phyloP scores from a whole-genome alignment of 2,329 filamentous ascomycete species.

The Arthrobotrys entomopaga region DNA sequence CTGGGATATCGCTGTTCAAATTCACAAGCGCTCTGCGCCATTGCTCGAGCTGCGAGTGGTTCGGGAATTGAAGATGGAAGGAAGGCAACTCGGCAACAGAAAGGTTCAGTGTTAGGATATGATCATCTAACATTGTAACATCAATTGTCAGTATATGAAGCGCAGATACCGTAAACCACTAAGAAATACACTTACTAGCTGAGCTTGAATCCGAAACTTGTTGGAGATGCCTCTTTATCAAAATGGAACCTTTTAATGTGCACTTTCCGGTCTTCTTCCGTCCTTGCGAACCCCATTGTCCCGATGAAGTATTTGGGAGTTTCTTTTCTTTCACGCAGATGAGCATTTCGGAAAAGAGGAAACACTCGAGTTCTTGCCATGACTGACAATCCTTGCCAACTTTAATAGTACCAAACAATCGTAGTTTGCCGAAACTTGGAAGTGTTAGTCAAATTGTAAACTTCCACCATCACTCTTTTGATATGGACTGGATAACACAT shows the following conservation, averaged over 20 bases:
- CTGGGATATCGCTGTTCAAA: constrained; percentile 74
- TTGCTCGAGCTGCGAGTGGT: constrained; percentile 81
- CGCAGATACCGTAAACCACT: not conserved
- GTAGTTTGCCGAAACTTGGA: constrained; percentile 84
- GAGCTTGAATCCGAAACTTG: constrained; percentile 76
- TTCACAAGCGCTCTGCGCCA: constrained; percentile 91
- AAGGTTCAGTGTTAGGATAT: constrained; percentile 85
- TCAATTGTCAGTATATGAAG: constrained; percentile 45
- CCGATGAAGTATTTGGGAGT: constrained; percentile 65
- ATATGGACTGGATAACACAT: constrained; percentile 58
- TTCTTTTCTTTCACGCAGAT: constrained; percentile 99
- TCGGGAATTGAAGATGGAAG: constrained; percentile 91
- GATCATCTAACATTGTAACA: constrained; percentile 72
- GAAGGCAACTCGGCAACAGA: constrained; percentile 91
- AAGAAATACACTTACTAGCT: constrained; percentile 61
- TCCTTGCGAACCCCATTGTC: constrained; percentile 72
- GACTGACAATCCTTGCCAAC: constrained; percentile 96
- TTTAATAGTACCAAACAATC: constrained; percentile 85
- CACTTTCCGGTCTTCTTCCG: constrained; percentile 77
- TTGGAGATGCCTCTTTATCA: constrained; percentile 97
- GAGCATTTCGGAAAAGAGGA: constrained; percentile 97
- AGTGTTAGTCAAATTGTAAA: not conserved
- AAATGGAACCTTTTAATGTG: constrained; percentile 94
- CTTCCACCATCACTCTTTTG: constrained; percentile 57
- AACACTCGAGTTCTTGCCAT: constrained; percentile 98